Base-by-base conservation (phyloP, 2,329 filamentous ascomycete species). In the Colletotrichum chrysophilum region DNA sequence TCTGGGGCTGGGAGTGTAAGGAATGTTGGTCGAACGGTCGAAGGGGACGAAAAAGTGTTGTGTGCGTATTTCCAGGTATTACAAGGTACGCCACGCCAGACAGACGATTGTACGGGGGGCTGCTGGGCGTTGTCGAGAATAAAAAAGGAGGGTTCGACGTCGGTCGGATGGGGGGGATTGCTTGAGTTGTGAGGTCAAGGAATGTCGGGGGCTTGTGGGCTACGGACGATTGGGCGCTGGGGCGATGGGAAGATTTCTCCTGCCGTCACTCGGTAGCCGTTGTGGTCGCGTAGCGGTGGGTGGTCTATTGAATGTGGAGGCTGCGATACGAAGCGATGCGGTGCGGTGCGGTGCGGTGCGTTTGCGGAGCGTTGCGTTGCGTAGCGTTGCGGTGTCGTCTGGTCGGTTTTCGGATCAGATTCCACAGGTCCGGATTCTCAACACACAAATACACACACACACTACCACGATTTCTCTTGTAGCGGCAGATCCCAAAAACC, bases 201-300 rank as follows among this genome's bases (percentile, higher is more conserved):
- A 77, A 77, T 77, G 76, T 78, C 77, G 75, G 76, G 76, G 71
- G 52, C 48, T 74, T 55, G 74, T 71, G 75, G 68, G 74, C 66
- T 75, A 24, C 70, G 65, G 61, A 75, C 70, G 71, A 75, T 58
- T 55, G 71, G 62, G 61, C 70, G 52, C 68, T 71, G 74, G 73
- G 70, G 65, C 36, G 58, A 75, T 62, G 70, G 70, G 28, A 76
- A 76, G 74, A 76, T 76, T 76, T 76, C 71, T 76, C 74, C 56
- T 70, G 58, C 36, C 74, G 66, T 70, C 71, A 74, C 71, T 76
- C 70, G 71, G 66, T 71, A 28, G 74, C 74, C 71, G 60, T 71
- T 71, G 65, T 75, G 74, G 66, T 76, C 71, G 74, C 71, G 74
- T 76, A 76, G 74, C 74, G 74, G 74, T 74, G 65, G 69, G 70